Evolutionary conservation across 169 alveolate species (phyloP), one percentile per base, ranked within the genome.

Genomic region (Plasmodium knowlesi): DNA sequence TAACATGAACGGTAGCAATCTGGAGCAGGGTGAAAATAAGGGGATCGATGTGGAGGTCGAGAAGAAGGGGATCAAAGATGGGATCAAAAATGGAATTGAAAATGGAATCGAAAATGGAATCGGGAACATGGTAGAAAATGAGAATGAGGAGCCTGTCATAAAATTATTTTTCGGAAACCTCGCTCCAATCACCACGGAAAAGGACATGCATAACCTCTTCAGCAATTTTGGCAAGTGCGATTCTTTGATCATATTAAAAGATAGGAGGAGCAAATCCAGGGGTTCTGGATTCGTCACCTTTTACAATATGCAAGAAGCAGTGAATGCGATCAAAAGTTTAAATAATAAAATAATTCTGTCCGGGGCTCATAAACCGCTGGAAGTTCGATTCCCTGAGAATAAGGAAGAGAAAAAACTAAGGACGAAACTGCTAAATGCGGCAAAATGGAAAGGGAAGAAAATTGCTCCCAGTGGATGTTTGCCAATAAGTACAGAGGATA

Each of bases 231-330:
- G 95, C n/a, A 82, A 54, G 41, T 91, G 95, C 41, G 92, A 82
- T 74, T 91, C 95, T 9, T 61, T 91, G 53, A 91, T 91, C 25
- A 91, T 91, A 32, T 91, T 91, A 81, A 91, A 91, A 78, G 95
- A 91, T 28, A 91, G 95, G 67, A 80, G 92, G 84, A 81, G 92
- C 76, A 91, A 91, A 30, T 91, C 95, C 19, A 70, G 95, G 54
- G 95, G 95, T 5, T 91, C 95, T 6, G 95, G 95, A 70, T 91
- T 91, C 83, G 95, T 91, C 83, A 91, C 95, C 53, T 91, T 91
- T 91, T 91, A 91, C 41, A 82, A 91, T 34, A 70, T 71, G 80
- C 37, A 91, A 5, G 95, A 91, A 43, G 95, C 95, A 30, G 71
- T 91, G 37, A 91, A 91, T 74, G 95, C 95, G 10, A 91, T 91